A percentile compares a stretch with the other conserved stretches of the same genome.
Conservation (phyloP, 352 stramenopile genomes). For the Pythium aphanidermatum region DNA sequence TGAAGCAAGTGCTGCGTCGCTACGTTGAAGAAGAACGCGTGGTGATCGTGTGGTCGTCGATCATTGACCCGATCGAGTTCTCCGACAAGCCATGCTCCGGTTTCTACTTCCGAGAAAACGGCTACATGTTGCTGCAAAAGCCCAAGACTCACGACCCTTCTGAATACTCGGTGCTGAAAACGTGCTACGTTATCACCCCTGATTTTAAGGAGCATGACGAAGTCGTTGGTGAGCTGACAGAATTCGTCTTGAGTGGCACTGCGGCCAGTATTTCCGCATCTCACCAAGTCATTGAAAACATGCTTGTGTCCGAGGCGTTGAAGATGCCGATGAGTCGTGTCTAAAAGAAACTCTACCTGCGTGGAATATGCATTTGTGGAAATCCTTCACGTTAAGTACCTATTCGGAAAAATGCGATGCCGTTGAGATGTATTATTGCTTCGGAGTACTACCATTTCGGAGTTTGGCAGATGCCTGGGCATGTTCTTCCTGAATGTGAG, state of each 20-base stretch:
- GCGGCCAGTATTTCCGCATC: slow-evolving; percentile 15
- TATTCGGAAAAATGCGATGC: too few species aligned
- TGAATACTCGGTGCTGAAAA: slow-evolving; percentile 35
- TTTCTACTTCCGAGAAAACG: slow-evolving; percentile 44
- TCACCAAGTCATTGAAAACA: slow-evolving; percentile 21
- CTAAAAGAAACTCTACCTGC: too few species aligned
- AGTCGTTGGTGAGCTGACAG: slow-evolving; percentile 18
- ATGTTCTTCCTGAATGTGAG: too few species aligned
- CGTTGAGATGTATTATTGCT: too few species aligned
- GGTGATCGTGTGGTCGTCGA: slow-evolving; percentile 39
- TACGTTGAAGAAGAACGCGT: slow-evolving; percentile 35
- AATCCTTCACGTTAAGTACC: too few species aligned
- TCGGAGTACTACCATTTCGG: too few species aligned
- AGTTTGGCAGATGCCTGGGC: too few species aligned
- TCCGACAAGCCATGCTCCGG: slow-evolving; percentile 28
- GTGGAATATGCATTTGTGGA: too few species aligned
- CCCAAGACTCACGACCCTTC: slow-evolving; percentile 22
- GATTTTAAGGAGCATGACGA: slow-evolving; percentile 27
- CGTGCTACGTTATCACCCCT: slow-evolving; percentile 52
- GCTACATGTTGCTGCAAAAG: slow-evolving; percentile 44
- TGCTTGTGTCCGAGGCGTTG: slow-evolving; percentile 17
- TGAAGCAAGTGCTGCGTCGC: slow-evolving; percentile 38
- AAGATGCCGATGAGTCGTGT: too few species aligned
- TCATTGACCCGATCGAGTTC: slow-evolving; percentile 43
- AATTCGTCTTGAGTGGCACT: slow-evolving; percentile 19